Evolutionary conservation across 345 rosid species (phyloP).

Genomic region (Ailanthus altissimus): DNA sequence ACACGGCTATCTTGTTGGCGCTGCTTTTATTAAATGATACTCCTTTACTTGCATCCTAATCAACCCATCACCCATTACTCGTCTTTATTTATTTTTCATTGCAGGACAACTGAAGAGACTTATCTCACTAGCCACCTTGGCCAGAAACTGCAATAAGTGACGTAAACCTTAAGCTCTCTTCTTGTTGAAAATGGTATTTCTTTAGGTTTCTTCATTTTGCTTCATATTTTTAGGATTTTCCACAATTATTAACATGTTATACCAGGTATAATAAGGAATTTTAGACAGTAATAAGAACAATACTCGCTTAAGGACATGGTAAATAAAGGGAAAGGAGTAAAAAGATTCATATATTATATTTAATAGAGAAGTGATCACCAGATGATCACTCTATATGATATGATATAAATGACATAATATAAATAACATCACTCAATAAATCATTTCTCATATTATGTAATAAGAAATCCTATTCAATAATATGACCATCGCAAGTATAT

Average conservation of each 20-base stretch:
- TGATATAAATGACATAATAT: too few species aligned
- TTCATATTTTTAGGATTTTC: neutral
- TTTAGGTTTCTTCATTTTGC: neutral
- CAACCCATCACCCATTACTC: constrained; percentile 17
- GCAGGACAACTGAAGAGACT: neutral
- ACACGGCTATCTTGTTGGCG: constrained; percentile 36
- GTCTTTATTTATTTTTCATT: neutral
- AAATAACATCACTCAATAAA: too few species aligned
- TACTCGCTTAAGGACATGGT: neutral
- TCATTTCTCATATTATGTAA: too few species aligned
- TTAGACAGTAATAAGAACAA: neutral
- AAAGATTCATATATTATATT: too few species aligned
- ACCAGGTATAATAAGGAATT: neutral
- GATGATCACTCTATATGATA: too few species aligned
- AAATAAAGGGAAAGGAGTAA: neutral
- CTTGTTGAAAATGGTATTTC: neutral
- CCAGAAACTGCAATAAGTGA: neutral
- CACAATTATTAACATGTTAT: neutral
- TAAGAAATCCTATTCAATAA: too few species aligned
- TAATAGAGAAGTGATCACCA: too few species aligned
- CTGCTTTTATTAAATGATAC: constrained; percentile 28
- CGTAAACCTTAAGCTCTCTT: constrained; percentile 1
- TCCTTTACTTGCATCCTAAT: constrained; percentile 33
- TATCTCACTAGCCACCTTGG: neutral
- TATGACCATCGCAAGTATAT: too few species aligned